Evolutionary conservation across 306 rosid genomes (phyloP), one percentile per base, ranked within the genome.

Genomic region (Lathyrus sativus): DNA sequence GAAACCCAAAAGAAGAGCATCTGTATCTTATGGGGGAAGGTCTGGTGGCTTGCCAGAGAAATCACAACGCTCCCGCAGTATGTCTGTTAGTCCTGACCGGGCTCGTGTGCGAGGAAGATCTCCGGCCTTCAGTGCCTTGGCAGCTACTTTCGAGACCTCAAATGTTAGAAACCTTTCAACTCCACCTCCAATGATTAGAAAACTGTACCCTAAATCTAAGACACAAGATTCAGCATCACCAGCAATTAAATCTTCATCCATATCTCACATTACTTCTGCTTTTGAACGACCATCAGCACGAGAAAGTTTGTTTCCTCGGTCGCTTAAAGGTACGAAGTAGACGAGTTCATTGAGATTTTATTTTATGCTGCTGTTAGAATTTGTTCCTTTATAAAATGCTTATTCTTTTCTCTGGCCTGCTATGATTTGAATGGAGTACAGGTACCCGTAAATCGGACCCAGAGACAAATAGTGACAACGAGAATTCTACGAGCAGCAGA

Each of bases 41-140:
- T 89, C 96, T 12, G 71, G 91, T 43, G 76, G 89, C 41, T 82
- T 71, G 65, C 96, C 98, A 9, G 97, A 90, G 15, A 87, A 91
- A 72, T 78, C 96, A 39, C 97, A 87, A 83, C 96, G 97, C 55
- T 88, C 97, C 14, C 89, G 99, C 68, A 95, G 99, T 78, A 85
- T 95, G 87, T 95, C 96, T 41, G 91, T 85, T 44, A 88, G 95
- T 68, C 89, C 99, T 31, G 99, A 95, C 43, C 95, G 95, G 65
- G 91, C 79, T 37, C 97, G 99, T 67, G 97, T 84, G 62, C 81
- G 99, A 80, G 99, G 99, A 14, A 87, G 99, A 74, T 95, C 99
- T 78, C 99, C 99, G 43, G 97, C 99, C 77, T 95, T 95, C 73
- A 95, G 85, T 75, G 92, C 95, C 22, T 64, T 95, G 64, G 97